Conservation (phyloP, 768 basidiomycete species). For the Gloeostereum incarnatum region DNA sequence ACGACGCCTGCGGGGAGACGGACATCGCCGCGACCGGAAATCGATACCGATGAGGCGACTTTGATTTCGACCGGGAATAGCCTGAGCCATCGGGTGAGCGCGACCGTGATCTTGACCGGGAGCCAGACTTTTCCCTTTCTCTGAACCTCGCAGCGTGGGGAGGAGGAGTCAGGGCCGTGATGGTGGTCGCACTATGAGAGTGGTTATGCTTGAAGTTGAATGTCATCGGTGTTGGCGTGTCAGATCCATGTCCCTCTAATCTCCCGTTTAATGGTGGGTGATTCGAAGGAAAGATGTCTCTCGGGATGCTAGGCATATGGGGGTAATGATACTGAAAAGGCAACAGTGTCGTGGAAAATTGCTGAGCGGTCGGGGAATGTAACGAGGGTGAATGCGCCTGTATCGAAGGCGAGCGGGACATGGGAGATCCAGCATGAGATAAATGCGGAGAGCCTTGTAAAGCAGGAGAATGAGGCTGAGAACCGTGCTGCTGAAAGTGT, state of each 20-base stretch:
- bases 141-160: background rate
- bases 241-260: too few relatives aligned
- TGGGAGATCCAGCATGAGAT: conserved; percentile 2
- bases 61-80: conserved; percentile 2
- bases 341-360: too few relatives aligned
- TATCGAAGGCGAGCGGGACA: background rate
- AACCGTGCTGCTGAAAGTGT: conserved; percentile 25
- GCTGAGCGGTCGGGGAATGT: too few relatives aligned
- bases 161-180: background rate
- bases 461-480: background rate
- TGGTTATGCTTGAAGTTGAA: background rate
- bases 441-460: background rate
- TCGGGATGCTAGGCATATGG: conserved; percentile 20
- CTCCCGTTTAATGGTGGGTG: conserved; percentile 30
- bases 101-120: background rate
- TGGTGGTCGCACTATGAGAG: background rate
- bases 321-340: conserved; percentile 21
- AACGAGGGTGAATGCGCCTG: too few relatives aligned
- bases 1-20: conserved; percentile 17
- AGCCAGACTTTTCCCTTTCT: background rate
- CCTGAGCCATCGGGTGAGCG: conserved; percentile 4
- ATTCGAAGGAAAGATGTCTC: conserved; percentile 32
- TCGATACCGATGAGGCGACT: background rate
- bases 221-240: conserved; percentile 28
- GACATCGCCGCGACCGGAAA: background rate